A percentile compares a stretch with the other conserved stretches of the same genome.
phyloP scores from a whole-genome alignment of 2,329 filamentous ascomycete genomes.

The Lecanosticta acicola region DNA sequence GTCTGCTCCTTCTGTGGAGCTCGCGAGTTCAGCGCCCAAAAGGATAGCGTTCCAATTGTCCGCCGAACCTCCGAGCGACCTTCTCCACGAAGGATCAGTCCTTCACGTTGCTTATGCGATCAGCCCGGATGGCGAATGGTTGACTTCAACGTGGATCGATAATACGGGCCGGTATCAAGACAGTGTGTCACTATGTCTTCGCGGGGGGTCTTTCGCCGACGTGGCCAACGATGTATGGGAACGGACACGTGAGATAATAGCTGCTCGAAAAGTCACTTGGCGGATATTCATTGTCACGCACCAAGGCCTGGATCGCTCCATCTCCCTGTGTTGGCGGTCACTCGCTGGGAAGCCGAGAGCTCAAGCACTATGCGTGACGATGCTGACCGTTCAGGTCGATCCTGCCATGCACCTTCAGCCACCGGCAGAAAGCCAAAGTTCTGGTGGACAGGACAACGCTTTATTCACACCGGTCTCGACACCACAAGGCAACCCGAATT shows the following conservation, averaged over 20 bases:
- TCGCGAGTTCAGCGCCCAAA: constrained; percentile 65
- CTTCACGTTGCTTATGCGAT: constrained; percentile 75
- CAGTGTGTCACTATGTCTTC: constrained; percentile 66
- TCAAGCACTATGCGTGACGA: constrained; percentile 32
- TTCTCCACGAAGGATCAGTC: constrained; percentile 72
- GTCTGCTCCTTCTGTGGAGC: constrained; percentile 64
- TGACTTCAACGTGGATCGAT: constrained; percentile 76
- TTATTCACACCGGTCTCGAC: constrained; percentile 61
- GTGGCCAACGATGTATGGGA: constrained; percentile 73
- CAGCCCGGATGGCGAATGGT: constrained; percentile 70
- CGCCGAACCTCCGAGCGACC: constrained; percentile 61
- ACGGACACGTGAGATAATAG: constrained; percentile 64
- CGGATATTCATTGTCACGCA: constrained; percentile 60
- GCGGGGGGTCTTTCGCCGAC: constrained; percentile 56
- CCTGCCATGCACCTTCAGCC: constrained; percentile 19
- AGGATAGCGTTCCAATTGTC: constrained; percentile 70
- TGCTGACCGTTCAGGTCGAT: constrained; percentile 19
- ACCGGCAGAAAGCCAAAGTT: constrained; percentile 1
- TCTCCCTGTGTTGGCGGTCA: constrained; percentile 23
- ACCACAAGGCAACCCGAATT: constrained; percentile 37
- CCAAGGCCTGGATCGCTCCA: constrained; percentile 12
- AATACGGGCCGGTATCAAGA: constrained; percentile 68
- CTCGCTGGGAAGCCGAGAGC: constrained; percentile 32
- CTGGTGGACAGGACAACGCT: constrained; percentile 22
- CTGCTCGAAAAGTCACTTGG: constrained; percentile 67